Percentiles rank a stretch among this genome's conserved stretches.
These are phyloP conservation scores for Candida cerambycidarum DNA, from an alignment of 805 yeast genomes.

Conservation along the genomic window DNA sequence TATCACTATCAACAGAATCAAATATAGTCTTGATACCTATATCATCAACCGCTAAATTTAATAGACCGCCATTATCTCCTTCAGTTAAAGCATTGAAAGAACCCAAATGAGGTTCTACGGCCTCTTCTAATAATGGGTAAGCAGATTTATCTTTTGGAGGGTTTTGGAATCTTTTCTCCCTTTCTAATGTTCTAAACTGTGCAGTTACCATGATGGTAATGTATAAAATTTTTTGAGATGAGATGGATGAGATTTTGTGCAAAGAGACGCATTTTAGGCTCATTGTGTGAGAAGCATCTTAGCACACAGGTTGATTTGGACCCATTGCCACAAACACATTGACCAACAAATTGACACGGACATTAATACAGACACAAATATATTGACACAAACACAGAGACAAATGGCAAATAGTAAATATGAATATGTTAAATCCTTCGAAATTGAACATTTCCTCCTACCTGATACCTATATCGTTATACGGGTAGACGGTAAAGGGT, in stretches of 20 bases:
- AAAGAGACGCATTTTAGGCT: no score
- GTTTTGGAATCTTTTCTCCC: constrained; percentile 79
- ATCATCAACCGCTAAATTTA: constrained; percentile 83
- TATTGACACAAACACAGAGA: not conserved
- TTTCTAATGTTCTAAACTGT: constrained; percentile 77
- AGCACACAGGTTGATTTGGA: no score
- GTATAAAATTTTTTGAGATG: constrained; percentile 7
- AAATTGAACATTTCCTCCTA: constrained; percentile 65
- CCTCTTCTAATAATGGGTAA: constrained; percentile 79
- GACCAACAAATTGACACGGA: no score
- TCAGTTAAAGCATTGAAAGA: constrained; percentile 94
- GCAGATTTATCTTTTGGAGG: constrained; percentile 88
- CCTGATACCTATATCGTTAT: constrained; percentile 83
- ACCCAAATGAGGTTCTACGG: constrained; percentile 93
- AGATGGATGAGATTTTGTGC: not conserved
- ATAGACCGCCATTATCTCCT: constrained; percentile 85
- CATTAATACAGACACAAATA: constrained; percentile 1
- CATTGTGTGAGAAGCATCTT: no score
- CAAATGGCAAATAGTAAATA: constrained; percentile 88
- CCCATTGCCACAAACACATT: no score
- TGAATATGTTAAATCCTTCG: constrained; percentile 85
- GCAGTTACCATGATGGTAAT: constrained; percentile 38
- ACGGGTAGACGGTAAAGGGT: constrained; percentile 91
- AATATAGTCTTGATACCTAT: constrained; percentile 84
- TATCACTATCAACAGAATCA: constrained; percentile 68